Conservation (phyloP, 1,284 basidiomycete species). For the Sanguinoderma infundibulare region DNA sequence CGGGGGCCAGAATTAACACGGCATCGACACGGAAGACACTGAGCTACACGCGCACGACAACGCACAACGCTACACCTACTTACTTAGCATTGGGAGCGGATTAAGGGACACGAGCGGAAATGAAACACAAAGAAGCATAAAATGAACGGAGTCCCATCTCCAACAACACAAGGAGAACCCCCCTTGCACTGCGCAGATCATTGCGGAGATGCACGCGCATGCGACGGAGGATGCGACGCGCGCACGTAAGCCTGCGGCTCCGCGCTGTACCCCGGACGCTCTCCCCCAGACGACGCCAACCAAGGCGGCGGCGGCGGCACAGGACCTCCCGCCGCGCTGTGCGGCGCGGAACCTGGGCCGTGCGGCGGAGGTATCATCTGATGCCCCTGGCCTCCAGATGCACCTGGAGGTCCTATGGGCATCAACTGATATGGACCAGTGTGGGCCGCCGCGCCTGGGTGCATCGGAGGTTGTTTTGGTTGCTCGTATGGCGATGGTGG, state of each 20-base stretch:
- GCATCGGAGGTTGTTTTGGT: slow-evolving; percentile 26
- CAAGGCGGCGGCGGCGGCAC: slow-evolving; percentile 57
- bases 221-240: slow-evolving; percentile 49
- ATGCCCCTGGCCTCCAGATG: slow-evolving; percentile 41
- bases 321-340: slow-evolving; percentile 27
- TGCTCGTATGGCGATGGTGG: slow-evolving; percentile 27
- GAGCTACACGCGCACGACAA: background rate
- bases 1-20: background rate
- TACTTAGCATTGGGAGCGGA: no score
- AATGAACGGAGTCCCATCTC: background rate
- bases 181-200: slow-evolving; percentile 21
- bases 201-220: slow-evolving; percentile 45
- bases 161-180: background rate
- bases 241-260: slow-evolving; percentile 66
- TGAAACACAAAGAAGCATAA: background rate
- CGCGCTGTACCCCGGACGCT: slow-evolving; percentile 42
- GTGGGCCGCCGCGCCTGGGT: slow-evolving; percentile 20
- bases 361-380: slow-evolving; percentile 43
- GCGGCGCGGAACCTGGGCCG: slow-evolving; percentile 30
- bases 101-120: background rate
- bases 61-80: background rate
- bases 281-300: slow-evolving; percentile 38
- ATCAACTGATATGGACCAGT: slow-evolving; percentile 37
- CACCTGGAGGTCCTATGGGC: slow-evolving; percentile 23
- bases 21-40: background rate